Evolutionary conservation across 805 yeast species (phyloP).

Genomic region (Allodekkera sacchari): DNA sequence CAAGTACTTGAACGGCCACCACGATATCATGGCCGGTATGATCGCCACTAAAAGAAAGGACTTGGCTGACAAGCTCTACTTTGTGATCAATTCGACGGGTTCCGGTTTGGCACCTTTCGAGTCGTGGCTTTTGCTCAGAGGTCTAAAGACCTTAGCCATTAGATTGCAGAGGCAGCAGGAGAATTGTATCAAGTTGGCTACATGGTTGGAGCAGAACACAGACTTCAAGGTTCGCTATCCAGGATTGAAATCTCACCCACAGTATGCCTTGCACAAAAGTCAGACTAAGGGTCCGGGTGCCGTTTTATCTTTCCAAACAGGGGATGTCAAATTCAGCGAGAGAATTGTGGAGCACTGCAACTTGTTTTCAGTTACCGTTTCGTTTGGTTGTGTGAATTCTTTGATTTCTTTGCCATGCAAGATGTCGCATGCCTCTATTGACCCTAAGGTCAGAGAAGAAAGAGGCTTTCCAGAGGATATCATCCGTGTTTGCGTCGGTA

Average conservation of each 20-base stretch:
- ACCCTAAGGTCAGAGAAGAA: slow-evolving; percentile 75
- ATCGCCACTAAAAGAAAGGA: slow-evolving; percentile 59
- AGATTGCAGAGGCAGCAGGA: slow-evolving; percentile 83
- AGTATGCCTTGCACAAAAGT: slow-evolving; percentile 67
- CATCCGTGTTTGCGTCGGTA: slow-evolving; percentile 85
- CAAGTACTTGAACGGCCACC: slow-evolving; percentile 88
- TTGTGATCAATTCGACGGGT: slow-evolving; percentile 83
- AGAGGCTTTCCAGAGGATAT: slow-evolving; percentile 90
- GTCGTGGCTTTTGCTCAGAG: slow-evolving; percentile 81
- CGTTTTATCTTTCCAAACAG: slow-evolving; percentile 84
- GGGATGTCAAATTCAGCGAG: slow-evolving; percentile 56
- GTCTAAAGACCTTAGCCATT: slow-evolving; percentile 79
- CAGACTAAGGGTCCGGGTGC: slow-evolving; percentile 85
- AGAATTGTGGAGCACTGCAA: slow-evolving; percentile 67
- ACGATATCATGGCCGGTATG: slow-evolving; percentile 94
- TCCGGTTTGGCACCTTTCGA: slow-evolving; percentile 90
- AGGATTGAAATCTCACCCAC: slow-evolving; percentile 76
- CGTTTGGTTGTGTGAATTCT: slow-evolving; percentile 91
- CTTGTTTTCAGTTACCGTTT: slow-evolving; percentile 81
- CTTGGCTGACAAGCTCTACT: slow-evolving; percentile 62
- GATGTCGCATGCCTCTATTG: slow-evolving; percentile 97
- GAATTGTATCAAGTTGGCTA: slow-evolving; percentile 69
- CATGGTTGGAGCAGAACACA: slow-evolving; percentile 51
- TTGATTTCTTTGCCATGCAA: slow-evolving; percentile 88
- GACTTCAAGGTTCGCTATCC: slow-evolving; percentile 83